Evolutionary conservation across 2,329 filamentous ascomycete species (phyloP), one percentile per base, ranked within the genome.

Genomic region (Cladosporium colombiae): DNA sequence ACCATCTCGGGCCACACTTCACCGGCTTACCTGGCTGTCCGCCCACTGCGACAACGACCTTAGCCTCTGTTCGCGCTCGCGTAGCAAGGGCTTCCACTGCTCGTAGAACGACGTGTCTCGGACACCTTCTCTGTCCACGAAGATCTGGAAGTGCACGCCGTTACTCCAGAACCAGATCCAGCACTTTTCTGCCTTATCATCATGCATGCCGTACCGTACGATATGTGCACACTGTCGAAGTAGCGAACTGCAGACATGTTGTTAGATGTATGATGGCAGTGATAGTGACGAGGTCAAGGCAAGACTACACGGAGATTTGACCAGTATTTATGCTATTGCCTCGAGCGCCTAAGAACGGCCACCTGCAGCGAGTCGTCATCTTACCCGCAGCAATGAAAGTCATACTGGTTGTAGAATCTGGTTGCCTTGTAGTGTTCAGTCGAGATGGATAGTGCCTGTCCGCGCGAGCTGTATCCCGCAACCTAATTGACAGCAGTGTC

Each of bases 121-220:
- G 0, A 65, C 58, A n/a, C 63, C 58, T 35, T 63, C n/a, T 21
- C 23, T 52, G 23, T 58, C 25, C 6, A 63, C 58, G 14, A 62
- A 56, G 35, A 67, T 56, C 8, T 35, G 57, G 52, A 67, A 65
- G 8, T 59, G 53, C 3, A 58, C 63, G 7, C 66, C 66, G 50
- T 46, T 56, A 10, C 66, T 31, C 50, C 58, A 67, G 27, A 65
- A 65, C 44, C 46, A 58, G 56, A 67, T 61, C 35, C 16, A 65
- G 33, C 33, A 67, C 33, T 56, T 57, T n/a, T 65, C 63, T 3
- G 44, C 25, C 7, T 62, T 61, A 8, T 64, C 66, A 46, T 50
- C 35, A 6, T 65, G 63, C 63, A 65, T 65, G 29, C 66, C 66
- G 37, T 65, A 59, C 5, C 66, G 63, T 10, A 65, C 66, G 44